phyloP scores from a whole-genome alignment of 768 basidiomycete genomes.

The Tulasnella sp. region DNA sequence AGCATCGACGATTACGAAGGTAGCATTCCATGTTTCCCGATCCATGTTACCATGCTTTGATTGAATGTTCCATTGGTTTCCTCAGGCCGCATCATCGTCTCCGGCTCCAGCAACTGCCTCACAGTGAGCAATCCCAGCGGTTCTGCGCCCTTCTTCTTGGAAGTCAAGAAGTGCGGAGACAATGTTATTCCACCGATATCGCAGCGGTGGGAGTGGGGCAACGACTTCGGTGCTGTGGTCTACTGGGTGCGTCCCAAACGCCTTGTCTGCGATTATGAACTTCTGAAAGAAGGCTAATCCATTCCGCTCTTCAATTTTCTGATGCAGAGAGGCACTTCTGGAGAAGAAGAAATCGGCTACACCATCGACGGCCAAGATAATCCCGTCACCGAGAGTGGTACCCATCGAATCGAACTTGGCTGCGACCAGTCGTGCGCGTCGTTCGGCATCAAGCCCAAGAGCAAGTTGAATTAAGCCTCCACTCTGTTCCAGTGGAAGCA shows the following conservation, averaged over 20 bases:
- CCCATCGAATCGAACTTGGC: neutral
- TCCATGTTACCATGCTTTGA: no score
- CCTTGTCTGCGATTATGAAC: neutral
- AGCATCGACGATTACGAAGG: neutral
- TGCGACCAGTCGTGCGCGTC: neutral
- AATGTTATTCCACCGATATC: neutral
- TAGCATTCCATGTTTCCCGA: neutral
- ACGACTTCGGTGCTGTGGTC: neutral
- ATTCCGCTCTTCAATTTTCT: neutral
- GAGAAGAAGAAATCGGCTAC: conserved; percentile 1
- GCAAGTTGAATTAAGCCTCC: neutral
- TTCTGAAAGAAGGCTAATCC: neutral
- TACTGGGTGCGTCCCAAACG: neutral
- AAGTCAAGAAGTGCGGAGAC: neutral
- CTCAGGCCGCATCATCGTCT: neutral
- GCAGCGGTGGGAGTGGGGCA: neutral
- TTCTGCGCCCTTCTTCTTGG: neutral
- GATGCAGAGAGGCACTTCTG: neutral
- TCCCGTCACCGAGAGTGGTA: neutral
- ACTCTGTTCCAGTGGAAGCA: neutral
- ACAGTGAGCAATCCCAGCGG: neutral
- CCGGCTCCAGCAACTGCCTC: neutral
- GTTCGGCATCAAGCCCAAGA: conserved; percentile 4
- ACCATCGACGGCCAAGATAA: neutral
- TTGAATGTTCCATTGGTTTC: neutral